Percentiles rank a stretch among this genome's conserved stretches.
Evolutionary conservation across 2,329 filamentous ascomycete species (phyloP).

Genomic region (Cordyceps militaris): DNA sequence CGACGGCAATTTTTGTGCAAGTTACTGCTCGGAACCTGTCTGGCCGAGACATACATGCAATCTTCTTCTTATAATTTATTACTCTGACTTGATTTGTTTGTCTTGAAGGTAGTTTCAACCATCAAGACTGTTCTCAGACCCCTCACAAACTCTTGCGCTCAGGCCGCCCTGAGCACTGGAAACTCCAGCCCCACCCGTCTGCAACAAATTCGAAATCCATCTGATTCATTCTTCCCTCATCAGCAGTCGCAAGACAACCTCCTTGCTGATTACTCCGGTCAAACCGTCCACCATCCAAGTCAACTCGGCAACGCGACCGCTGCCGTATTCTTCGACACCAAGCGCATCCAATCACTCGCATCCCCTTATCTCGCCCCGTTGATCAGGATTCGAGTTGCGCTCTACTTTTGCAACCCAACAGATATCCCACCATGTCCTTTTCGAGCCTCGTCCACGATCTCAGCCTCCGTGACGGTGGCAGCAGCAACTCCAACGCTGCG

Average conservation of each 20-base stretch:
- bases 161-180: not conserved
- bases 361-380: not conserved
- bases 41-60: not conserved
- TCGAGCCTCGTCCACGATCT: slow-evolving; percentile 61
- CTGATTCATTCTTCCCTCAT: not conserved
- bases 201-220: slow-evolving; percentile 7
- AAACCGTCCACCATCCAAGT: not conserved
- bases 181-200: not conserved
- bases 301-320: not conserved
- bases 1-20: not conserved
- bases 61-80: not conserved
- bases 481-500: slow-evolving; percentile 31
- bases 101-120: no score
- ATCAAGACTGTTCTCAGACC: no score
- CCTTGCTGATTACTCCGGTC: not conserved
- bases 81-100: no score
- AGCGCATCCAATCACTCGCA: not conserved
- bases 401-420: not conserved
- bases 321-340: not conserved
- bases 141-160: not conserved
- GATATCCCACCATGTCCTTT: slow-evolving; percentile 49
- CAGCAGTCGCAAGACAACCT: not conserved
- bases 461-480: slow-evolving; percentile 48
- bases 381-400: not conserved
- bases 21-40: not conserved